Conservation (phyloP, 2,329 filamentous ascomycete species). For the Madurella fahalii region DNA sequence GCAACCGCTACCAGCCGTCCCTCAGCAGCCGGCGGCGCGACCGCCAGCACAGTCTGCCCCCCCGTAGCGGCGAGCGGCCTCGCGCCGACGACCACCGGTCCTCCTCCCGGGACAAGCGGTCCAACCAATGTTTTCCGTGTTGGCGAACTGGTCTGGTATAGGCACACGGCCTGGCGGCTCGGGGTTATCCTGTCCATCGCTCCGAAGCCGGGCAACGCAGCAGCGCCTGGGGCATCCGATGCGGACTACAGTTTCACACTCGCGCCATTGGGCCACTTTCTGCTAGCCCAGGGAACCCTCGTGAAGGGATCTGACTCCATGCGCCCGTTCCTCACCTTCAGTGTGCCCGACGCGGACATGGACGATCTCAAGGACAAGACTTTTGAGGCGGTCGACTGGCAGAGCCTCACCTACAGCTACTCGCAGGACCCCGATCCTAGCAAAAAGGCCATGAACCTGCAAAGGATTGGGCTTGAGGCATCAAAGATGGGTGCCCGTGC, state of each 20-base stretch:
- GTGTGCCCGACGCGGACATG: conserved; percentile 30
- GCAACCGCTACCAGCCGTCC: conserved; percentile 16
- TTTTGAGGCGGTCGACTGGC: conserved; percentile 32
- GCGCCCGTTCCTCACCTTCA: conserved; percentile 38
- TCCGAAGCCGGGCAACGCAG: conserved; percentile 13
- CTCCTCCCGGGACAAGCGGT: conserved; percentile 20
- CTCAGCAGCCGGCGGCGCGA: conserved; percentile 5
- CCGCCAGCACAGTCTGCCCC: not conserved
- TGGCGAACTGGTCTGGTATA: conserved; percentile 36
- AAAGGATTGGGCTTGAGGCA: conserved; percentile 34
- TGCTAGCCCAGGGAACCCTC: conserved; percentile 22
- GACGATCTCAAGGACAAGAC: conserved; percentile 24
- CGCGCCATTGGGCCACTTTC: conserved; percentile 30
- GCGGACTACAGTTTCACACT: conserved; percentile 25
- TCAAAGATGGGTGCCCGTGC: conserved; percentile 35
- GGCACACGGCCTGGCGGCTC: conserved; percentile 33
- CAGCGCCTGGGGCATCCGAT: conserved; percentile 11
- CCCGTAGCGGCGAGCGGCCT: not conserved
- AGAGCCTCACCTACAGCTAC: conserved; percentile 18
- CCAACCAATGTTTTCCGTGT: conserved; percentile 30
- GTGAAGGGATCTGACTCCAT: conserved; percentile 27
- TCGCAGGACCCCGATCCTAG: conserved; percentile 16
- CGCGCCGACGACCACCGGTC: conserved; percentile 7
- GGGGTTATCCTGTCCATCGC: conserved; percentile 30
- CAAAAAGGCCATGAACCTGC: conserved; percentile 18